Conservation (phyloP, 306 rosid genomes). For the Lupinus albus region DNA sequence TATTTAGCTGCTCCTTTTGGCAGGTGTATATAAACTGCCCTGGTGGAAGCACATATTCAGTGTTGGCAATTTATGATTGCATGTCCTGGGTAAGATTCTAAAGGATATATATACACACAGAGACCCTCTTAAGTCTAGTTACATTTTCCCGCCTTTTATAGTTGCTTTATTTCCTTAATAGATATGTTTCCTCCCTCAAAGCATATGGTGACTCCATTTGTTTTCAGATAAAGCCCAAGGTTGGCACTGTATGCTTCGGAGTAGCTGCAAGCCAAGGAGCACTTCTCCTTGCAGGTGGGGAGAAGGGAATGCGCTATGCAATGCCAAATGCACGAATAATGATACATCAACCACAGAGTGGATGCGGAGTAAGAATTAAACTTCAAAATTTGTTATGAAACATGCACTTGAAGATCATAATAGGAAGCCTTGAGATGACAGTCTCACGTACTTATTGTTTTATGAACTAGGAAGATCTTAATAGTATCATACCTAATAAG, state of each 20-base stretch:
- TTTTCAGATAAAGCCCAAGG: constrained; percentile 94
- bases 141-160: constrained; percentile 17
- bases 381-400: constrained; percentile 8
- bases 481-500: background rate
- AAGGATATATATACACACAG: background rate
- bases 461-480: constrained; percentile 10
- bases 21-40: constrained; percentile 94
- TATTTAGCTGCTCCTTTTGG: constrained; percentile 38
- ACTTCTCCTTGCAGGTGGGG: constrained; percentile 98
- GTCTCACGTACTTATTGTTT: background rate
- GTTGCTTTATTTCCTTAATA: constrained; percentile 17
- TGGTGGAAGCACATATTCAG: constrained; percentile 92
- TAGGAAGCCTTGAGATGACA: constrained; percentile 22
- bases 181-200: constrained; percentile 26
- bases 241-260: constrained; percentile 90
- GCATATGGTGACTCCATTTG: background rate
- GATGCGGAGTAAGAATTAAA: constrained; percentile 34
- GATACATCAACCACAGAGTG: too few species aligned
- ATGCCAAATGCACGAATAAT: constrained; percentile 95
- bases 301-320: constrained; percentile 94
- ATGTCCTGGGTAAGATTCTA: constrained; percentile 94
- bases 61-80: constrained; percentile 95
- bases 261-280: constrained; percentile 99
- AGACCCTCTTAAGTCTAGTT: background rate
- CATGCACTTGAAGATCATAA: constrained; percentile 25